A percentile compares a stretch with the other conserved stretches of the same genome.
These are phyloP conservation scores for Xylariaceae sp. DNA, from an alignment of 2,329 filamentous ascomycete genomes.

Conservation along the genomic window DNA sequence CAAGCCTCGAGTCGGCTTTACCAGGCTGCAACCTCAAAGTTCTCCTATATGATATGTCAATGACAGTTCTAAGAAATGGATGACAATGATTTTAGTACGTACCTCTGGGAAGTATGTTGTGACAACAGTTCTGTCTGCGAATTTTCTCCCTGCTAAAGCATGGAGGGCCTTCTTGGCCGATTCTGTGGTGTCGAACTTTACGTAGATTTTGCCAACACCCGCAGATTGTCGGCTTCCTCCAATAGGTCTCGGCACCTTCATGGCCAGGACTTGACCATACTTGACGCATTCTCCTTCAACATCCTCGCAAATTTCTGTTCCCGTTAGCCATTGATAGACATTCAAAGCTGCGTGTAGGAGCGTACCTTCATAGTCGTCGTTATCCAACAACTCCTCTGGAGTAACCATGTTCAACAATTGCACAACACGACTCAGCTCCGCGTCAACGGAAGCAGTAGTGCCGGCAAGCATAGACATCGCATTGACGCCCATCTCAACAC, in stretches of 20 bases:
- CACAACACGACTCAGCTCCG: constrained; percentile 76
- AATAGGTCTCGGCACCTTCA: constrained; percentile 87
- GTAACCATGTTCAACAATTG: constrained; percentile 99
- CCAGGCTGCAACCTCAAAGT: constrained; percentile 89
- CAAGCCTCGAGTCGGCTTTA: constrained; percentile 38
- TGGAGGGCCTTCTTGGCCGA: constrained; percentile 78
- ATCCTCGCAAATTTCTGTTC: constrained; percentile 88
- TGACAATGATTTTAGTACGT: constrained; percentile 26
- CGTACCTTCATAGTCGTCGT: constrained; percentile 90
- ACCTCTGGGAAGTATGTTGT: constrained; percentile 95
- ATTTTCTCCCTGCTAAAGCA: constrained; percentile 90
- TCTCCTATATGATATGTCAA: constrained; percentile 59
- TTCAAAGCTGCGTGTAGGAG: constrained; percentile 2
- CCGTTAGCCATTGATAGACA: constrained; percentile 37
- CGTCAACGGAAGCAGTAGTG: constrained; percentile 65
- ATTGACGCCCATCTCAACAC: constrained; percentile 91
- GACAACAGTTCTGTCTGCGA: constrained; percentile 92
- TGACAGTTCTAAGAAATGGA: not conserved
- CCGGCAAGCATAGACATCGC: constrained; percentile 97
- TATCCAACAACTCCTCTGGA: constrained; percentile 85
- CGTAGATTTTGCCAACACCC: constrained; percentile 94
- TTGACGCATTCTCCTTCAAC: constrained; percentile 90
- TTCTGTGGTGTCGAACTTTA: constrained; percentile 80
- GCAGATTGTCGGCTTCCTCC: constrained; percentile 77
- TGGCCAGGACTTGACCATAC: constrained; percentile 75